Evolutionary conservation across 768 basidiomycete species (phyloP), one percentile per base, ranked within the genome.

Genomic region (Tylopilus sp.): DNA sequence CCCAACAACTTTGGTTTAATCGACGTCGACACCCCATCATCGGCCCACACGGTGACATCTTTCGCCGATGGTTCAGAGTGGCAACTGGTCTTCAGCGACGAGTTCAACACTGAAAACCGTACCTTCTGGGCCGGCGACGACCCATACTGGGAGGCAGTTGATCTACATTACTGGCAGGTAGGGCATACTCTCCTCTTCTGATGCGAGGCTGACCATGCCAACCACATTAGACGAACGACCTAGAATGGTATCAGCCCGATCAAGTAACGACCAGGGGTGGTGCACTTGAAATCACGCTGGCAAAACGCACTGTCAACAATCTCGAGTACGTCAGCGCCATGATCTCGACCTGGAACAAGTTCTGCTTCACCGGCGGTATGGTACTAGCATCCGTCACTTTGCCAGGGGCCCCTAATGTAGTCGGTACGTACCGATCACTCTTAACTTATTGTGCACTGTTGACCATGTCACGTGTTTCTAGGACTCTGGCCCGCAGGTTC

Each of bases 361-460:
- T 98, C 58, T 98, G 92, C 73, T 94, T 96, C 72, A 91, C 91
- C 28, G 92, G 90, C 33, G 94, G 94, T 36, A 76, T 90, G 52
- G 74, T 94, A 47, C 84, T 89, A 58, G 72, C 78, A 3, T 79
- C 81, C 31, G 83, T 88, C n/a, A 76, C 73, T 25, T 71, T 92
- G 43, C 90, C 90, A 9, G 90, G 90, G 0, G 81, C 76, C 59
- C 83, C 84, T 56, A 16, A 63, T 21, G 72, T 92, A 30, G 71
- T 60, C 22, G 81, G 79, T 52, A 31, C 25, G 72, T 30, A 49
- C 22, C 8, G 37, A 37, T 7, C 8, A 10, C 30, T 19, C 28
- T 29, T 54, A 10, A 22, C 19, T 42, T 28, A 13, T 38, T 11
- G 22, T 24, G 4, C 41, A 3, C 25, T 40, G 17, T 42, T 57